Evolutionary conservation across 2,329 filamentous ascomycete species (phyloP).

Genomic region (Curvularia eragrostidis): DNA sequence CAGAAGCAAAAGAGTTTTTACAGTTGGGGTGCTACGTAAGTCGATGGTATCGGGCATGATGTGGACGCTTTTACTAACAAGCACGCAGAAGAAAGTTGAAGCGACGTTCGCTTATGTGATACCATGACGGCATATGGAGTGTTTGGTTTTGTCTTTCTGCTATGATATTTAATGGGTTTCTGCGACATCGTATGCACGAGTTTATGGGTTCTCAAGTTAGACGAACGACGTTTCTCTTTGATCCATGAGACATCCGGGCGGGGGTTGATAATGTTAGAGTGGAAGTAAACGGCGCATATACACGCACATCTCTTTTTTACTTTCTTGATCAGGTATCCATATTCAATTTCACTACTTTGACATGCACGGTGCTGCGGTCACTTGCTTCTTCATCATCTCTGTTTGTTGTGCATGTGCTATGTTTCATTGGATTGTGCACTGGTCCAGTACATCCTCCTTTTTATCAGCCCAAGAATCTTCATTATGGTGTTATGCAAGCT

Average conservation of each 20-base stretch:
- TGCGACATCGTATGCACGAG: not conserved
- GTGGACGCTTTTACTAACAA: conserved; percentile 1
- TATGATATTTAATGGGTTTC: not conserved
- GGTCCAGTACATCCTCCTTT: not conserved
- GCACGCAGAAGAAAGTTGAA: conserved; percentile 22
- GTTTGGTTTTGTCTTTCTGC: not conserved
- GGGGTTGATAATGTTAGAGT: not conserved
- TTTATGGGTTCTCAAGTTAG: not conserved
- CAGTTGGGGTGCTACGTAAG: conserved; percentile 36
- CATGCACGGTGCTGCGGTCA: not conserved
- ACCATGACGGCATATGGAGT: not conserved
- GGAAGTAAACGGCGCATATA: not conserved
- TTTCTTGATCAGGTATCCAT: not conserved
- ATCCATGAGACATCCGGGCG: not conserved
- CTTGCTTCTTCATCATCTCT: not conserved
- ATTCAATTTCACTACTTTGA: not conserved
- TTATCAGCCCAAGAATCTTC: not conserved
- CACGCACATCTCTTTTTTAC: not conserved
- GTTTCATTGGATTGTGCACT: not conserved
- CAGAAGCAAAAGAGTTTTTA: conserved; percentile 21
- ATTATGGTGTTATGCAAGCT: not conserved
- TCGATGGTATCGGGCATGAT: not conserved
- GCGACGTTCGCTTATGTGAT: conserved; percentile 17
- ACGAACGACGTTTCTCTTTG: not conserved
- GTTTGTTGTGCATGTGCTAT: not conserved